phyloP scores from a whole-genome alignment of 768 basidiomycete genomes.

The Lactifluus pinguis region DNA sequence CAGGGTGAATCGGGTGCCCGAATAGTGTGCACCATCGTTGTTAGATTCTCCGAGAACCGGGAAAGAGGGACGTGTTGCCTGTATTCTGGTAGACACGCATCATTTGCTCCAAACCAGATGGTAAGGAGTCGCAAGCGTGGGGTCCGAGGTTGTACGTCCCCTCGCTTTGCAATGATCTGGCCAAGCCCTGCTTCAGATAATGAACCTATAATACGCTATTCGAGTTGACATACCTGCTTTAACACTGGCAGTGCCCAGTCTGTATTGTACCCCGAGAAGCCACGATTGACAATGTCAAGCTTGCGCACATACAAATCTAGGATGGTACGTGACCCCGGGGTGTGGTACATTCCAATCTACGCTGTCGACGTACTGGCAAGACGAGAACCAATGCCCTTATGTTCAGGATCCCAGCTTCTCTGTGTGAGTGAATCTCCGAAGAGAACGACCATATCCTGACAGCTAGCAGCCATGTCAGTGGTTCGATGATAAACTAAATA shows the following conservation, averaged over 20 bases:
- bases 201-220: neutral
- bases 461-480: constrained; percentile 42
- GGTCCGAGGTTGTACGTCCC: constrained; percentile 36
- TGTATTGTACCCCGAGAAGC: constrained; percentile 77
- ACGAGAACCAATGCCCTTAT: constrained; percentile 55
- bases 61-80: constrained; percentile 70
- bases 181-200: neutral
- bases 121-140: constrained; percentile 65
- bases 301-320: constrained; percentile 71
- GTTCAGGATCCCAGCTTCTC: constrained; percentile 41
- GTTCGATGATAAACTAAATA: too few relatives aligned
- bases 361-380: constrained; percentile 45
- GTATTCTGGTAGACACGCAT: constrained; percentile 57
- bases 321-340: neutral
- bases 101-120: constrained; percentile 90
- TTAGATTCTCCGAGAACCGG: constrained; percentile 56
- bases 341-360: neutral
- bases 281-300: constrained; percentile 82
- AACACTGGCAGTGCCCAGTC: constrained; percentile 79
- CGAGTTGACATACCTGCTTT: constrained; percentile 44
- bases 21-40: constrained; percentile 51
- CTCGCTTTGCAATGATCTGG: constrained; percentile 51
- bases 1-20: constrained; percentile 50
- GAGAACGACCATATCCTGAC: constrained; percentile 61
- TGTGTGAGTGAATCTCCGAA: constrained; percentile 83